phyloP scores from a whole-genome alignment of 495 filamentous ascomycete species.

The Tuber calosporum region DNA sequence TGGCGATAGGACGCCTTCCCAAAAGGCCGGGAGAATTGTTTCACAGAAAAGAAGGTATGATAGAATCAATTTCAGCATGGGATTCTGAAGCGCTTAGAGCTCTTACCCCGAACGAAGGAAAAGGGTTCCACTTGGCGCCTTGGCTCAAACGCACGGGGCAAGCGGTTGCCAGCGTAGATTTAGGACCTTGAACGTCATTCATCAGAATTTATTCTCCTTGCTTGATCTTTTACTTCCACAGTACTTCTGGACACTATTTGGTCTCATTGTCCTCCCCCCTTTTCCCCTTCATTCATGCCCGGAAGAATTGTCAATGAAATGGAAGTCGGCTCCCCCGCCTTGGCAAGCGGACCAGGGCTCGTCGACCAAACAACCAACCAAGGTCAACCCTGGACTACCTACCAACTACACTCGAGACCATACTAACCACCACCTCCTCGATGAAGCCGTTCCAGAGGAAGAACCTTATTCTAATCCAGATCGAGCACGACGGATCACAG shows the following conservation, averaged over 20 bases:
- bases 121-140: neutral
- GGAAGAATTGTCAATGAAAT: constrained; percentile 19
- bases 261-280: neutral
- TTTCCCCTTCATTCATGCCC: constrained; percentile 11
- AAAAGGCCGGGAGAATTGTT: neutral
- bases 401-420: neutral
- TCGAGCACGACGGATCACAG: constrained; percentile 15
- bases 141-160: neutral
- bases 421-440: constrained; percentile 21
- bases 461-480: constrained; percentile 9
- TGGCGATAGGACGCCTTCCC: neutral
- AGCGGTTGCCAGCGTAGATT: neutral
- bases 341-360: neutral
- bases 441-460: constrained; percentile 15
- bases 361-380: constrained; percentile 12
- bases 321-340: neutral
- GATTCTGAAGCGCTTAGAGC: neutral
- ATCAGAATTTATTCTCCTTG: neutral
- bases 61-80: neutral
- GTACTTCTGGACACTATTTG: neutral
- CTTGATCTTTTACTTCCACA: neutral
- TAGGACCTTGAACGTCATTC: neutral
- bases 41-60: neutral
- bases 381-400: constrained; percentile 23
- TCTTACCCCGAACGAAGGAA: neutral